These are phyloP conservation scores for Aspergillus udagawae DNA, from an alignment of 2,329 filamentous ascomycete species.

Conservation along the genomic window DNA sequence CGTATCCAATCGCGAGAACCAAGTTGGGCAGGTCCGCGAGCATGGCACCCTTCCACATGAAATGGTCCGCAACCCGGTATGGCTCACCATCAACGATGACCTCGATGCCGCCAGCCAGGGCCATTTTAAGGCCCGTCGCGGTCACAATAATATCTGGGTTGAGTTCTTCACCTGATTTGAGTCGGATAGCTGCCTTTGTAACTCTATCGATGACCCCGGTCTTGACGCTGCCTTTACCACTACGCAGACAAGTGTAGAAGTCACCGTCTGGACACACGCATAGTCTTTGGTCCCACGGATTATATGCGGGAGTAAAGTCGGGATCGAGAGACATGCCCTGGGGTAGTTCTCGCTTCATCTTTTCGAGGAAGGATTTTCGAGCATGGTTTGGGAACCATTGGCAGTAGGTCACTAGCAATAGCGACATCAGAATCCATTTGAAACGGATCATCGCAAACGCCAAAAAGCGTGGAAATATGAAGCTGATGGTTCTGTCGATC, in stretches of 20 bases:
- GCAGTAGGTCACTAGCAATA: slow-evolving; percentile 43
- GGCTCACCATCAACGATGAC: slow-evolving; percentile 27
- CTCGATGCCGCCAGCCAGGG: slow-evolving; percentile 25
- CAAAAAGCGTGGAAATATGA: slow-evolving; percentile 50
- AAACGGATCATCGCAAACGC: slow-evolving; percentile 52
- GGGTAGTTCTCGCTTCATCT: slow-evolving; percentile 50
- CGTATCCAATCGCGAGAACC: slow-evolving; percentile 32
- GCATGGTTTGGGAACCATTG: slow-evolving; percentile 48
- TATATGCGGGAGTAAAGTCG: slow-evolving; percentile 61
- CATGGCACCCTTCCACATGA: slow-evolving; percentile 32
- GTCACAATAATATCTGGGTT: slow-evolving; percentile 36
- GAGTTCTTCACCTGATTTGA: slow-evolving; percentile 35
- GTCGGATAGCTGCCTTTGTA: slow-evolving; percentile 42
- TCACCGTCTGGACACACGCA: slow-evolving; percentile 60
- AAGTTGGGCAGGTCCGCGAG: slow-evolving; percentile 37
- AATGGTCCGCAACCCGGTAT: slow-evolving; percentile 22
- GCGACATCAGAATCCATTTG: slow-evolving; percentile 21
- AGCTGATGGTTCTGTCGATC: slow-evolving; percentile 41
- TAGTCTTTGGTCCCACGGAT: slow-evolving; percentile 67
- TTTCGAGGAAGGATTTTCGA: slow-evolving; percentile 40
- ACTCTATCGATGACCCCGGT: slow-evolving; percentile 50
- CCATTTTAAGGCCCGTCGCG: slow-evolving; percentile 36
- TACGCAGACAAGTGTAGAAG: slow-evolving; percentile 49
- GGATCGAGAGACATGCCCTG: slow-evolving; percentile 48
- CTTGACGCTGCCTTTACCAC: slow-evolving; percentile 46